Evolutionary conservation across 495 filamentous ascomycete genomes (phyloP), one percentile per base, ranked within the genome.

Genomic region (Emericellopsis terricola): DNA sequence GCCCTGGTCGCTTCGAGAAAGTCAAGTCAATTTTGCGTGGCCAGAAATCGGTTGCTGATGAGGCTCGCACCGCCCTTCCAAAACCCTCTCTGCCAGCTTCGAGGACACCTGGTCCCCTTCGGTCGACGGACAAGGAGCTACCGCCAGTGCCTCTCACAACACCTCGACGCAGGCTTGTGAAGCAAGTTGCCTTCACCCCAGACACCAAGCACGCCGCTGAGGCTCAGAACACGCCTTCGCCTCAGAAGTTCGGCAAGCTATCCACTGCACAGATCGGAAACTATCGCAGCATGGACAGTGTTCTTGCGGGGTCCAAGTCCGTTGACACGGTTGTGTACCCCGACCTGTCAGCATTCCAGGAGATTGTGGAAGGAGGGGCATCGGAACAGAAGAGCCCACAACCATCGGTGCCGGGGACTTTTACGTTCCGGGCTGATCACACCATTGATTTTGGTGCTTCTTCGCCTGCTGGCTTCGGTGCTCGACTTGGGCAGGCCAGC

Each of bases 371-470:
- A 3, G 39, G 48, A 15, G 21, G 49, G 15, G 27, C 49, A 2
- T 44, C 46, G 27, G 56, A 54, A 23, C 43, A 49, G 2, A 37
- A 40, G 23, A 28, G 42, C 11, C 43, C 37, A 5, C 48, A 49
- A 26, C 43, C 56, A 4, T 45, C 59, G 4, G 55, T 51, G 11
- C 64, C 71, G 7, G 58, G 64, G 31, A 64, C 59, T 13, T 76
- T 76, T 38, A 71, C 69, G 0, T 76, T 76, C 60, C 61, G 67
- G 15, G 62, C 56, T 38, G 68, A 71, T 31, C 60, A 66, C 42
- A 69, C 63, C 2, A 69, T 73, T 49, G 51, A 50, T 23, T 71
- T 76, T 34, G 54, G 53, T 27, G 38, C 40, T 31, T 29, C 43
- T 5, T 56, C 62, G 16, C 52, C 56, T 1, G 46, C 46, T 23